Base-by-base conservation (phyloP, 2,329 filamentous ascomycete genomes). In the Alternaria arborescens region DNA sequence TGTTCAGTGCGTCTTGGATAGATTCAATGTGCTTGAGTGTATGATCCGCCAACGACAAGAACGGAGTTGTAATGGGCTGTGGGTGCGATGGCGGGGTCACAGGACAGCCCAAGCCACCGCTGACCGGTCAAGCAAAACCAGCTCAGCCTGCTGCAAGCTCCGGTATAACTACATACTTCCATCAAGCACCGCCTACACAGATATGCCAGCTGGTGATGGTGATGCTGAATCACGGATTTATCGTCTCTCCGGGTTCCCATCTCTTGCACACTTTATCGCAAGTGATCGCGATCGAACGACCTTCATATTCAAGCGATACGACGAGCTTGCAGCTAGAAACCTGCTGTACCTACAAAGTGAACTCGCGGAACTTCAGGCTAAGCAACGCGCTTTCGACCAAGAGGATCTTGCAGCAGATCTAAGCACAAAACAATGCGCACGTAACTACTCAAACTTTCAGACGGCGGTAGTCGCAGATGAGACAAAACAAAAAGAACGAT, bases 231-330 rank as follows among this genome's bases (percentile, higher is more conserved):
- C 51, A 7, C 28, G 34, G 36, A 38, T 6, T 14, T 40, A 60
- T 6, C n/a, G 24, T 18, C 46, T 65, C 11, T 38, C 50, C 3
- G 66, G 68, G 4, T 71, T 53, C 51, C 61, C 66, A 8, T 63
- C 66, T 2, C 63, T 67, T 20, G 66, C 69, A 10, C 32, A 41
- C n/a, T 70, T 62, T 24, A 67, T 72, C 7, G 60, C 63, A 2
- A 61, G 59, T 26, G 63, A 69, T 43, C 34, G 11, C 11, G 69
- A 71, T 38, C 47, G 58, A 2, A 58, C 61, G 10, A 61, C 60
- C 0, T 40, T 60, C 16, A 60, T 71, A 0, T 73, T 60, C 52
- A 60, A 62, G 11, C 58, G 63, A 32, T 73, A 67, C 40, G 53
- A 68, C 16, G 44, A 38, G n/a, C n/a, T 18, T 2, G 36, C 36